Evolutionary conservation across 1,284 basidiomycete genomes (phyloP), one percentile per base, ranked within the genome.

Genomic region (Rhodofomes roseus): DNA sequence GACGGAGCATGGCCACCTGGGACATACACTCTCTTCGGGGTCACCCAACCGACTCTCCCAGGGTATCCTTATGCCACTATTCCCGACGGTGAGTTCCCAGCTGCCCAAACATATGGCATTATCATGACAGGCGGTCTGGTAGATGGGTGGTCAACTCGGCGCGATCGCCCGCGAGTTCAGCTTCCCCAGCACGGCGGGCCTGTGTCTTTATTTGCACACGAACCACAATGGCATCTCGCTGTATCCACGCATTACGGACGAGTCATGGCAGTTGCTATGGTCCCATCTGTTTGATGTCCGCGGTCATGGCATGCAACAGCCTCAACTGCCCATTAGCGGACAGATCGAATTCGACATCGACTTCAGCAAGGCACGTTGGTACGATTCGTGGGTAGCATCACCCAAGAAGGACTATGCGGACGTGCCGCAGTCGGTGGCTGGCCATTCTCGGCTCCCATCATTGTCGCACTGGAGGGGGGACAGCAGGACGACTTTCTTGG

Each of bases 301-400:
- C 11, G 66, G 74, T 23, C 68, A 77, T 41, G 61, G 71, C 25
- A 54, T 74, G 55, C 71, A 74, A 52, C 62, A 73, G 39, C 72
- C 76, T 54, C 77, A 76, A 58, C 65, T 83, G 11, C 85, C 88
- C 1, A 84, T 92, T 62, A 77, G 80, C 58, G 90, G 89, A 16
- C 83, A 81, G 54, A 78, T 93, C 29, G 90, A 92, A 71, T 91
- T 92, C 68, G 90, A 93, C 73, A 82, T 93, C 56, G 90, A 92
- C 73, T 59, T 83, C 59, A 75, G 76, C 37, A 83, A 83, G 64
- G 90, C 90, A 25, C 79, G 84, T 31, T 93, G 90, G 90, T 90
- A 85, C 67, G 75, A 84, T 37, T 71, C 83, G 3, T 92, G 90
- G 90, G 63, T 86, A 20, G 76, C 81, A 1, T 76, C 79, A 20